Base-by-base conservation (phyloP, 2,329 filamentous ascomycete species). In the Pseudogymnoascus sp. region DNA sequence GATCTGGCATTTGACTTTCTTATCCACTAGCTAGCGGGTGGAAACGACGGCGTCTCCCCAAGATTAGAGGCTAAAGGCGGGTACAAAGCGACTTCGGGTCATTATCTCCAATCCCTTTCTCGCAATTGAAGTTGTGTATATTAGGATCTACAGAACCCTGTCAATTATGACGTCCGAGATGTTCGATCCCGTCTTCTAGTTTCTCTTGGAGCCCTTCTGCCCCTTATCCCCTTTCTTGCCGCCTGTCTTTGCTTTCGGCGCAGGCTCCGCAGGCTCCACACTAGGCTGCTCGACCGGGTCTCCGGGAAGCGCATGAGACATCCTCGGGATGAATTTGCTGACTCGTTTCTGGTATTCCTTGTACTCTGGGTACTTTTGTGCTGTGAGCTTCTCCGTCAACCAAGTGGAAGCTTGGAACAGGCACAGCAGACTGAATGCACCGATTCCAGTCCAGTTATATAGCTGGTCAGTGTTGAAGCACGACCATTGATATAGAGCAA, bases 331-430 rank as follows among this genome's bases (percentile, higher is more conserved):
- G 72, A 97, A 96, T 74, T 85, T 91, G 65, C 89, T 89, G 3
- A 97, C 91, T 62, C 87, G 82, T 67, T 83, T 80, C 78, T 96
- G 91, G 72, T 99, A 99, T 30, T 89, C 80, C 67, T 80, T 80
- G 75, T 99, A 99, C 69, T 96, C 91, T 0, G 89, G 81, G 72
- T 99, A 99, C 74, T 97, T 99, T 61, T 81, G 78, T 2, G 85
- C 77, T 1, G 88, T 92, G 68, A 97, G 88, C 45, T 80, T 71
- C 77, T 99, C 94, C 0, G 94, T 97, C 41, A 99, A 82, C 78
- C 84, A 87, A 0, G 92, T 96, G 66, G 92, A 97, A 25, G 84
- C 89, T 74, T 96, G 92, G 77, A 99, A 99, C 7, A 99, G 81
- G 58, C 89, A 72, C 22, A 97, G 74, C 68, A 96, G 88, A 55